A percentile compares a stretch with the other conserved stretches of the same genome.
These are phyloP conservation scores for Aspergillus ochraceoroseus DNA, from an alignment of 2,329 filamentous ascomycete species.

Conservation along the genomic window DNA sequence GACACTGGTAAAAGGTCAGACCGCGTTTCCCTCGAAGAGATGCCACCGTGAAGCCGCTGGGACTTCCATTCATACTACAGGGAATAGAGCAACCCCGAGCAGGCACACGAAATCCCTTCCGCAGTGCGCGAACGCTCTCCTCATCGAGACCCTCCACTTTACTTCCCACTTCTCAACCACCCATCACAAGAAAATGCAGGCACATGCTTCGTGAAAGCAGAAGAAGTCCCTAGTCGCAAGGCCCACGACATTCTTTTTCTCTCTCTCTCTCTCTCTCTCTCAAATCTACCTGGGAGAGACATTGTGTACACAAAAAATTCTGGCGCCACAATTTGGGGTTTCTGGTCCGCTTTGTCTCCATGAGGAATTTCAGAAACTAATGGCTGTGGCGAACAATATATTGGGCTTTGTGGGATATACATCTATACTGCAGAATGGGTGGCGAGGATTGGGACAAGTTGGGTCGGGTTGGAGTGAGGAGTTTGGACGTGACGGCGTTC, in stretches of 20 bases:
- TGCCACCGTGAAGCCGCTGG: slow-evolving; percentile 21
- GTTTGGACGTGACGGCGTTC: slow-evolving; percentile 4
- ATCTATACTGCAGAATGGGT: slow-evolving; percentile 12
- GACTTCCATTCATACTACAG: slow-evolving; percentile 15
- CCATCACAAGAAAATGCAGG: slow-evolving; percentile 19
- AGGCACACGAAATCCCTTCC: slow-evolving; percentile 14
- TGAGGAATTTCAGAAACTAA: slow-evolving; percentile 43
- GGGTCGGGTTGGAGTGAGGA: slow-evolving; percentile 8
- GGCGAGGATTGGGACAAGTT: not conserved
- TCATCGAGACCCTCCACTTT: slow-evolving; percentile 2
- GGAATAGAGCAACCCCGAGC: slow-evolving; percentile 1
- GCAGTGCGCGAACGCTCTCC: not conserved
- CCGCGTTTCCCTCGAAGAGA: slow-evolving; percentile 21
- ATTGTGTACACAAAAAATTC: slow-evolving; percentile 26
- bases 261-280: no score
- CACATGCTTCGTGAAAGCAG: slow-evolving; percentile 25
- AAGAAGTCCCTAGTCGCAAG: slow-evolving; percentile 26
- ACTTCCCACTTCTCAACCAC: not conserved
- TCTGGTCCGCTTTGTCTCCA: slow-evolving; percentile 38
- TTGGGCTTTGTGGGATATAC: slow-evolving; percentile 1
- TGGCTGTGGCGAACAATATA: slow-evolving; percentile 40
- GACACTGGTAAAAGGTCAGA: slow-evolving; percentile 48
- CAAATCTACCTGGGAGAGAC: slow-evolving; percentile 26
- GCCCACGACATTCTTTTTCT: slow-evolving; percentile 21
- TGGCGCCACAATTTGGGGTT: slow-evolving; percentile 38